Evolutionary conservation across 1,139 yeast genomes (phyloP).

Genomic region (Yamadazyma diospyri): DNA sequence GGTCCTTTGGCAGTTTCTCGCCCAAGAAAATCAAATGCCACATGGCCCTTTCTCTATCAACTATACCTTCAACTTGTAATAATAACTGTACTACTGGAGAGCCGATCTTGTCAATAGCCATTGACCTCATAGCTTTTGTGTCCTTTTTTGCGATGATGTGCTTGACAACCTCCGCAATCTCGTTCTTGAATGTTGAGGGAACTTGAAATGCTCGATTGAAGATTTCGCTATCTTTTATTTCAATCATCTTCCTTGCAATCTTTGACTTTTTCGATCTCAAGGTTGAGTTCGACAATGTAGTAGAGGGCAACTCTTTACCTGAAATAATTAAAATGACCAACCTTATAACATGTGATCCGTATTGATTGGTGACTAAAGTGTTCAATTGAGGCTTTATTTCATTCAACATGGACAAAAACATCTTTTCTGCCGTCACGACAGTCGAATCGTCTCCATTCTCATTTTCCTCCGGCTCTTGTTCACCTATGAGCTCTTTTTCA

Average conservation of each 20-base stretch:
- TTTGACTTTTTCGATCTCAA: constrained; percentile 83
- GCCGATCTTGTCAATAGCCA: constrained; percentile 75
- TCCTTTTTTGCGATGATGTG: constrained; percentile 40
- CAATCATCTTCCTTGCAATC: constrained; percentile 90
- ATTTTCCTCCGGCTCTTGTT: constrained; percentile 33
- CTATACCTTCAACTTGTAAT: constrained; percentile 77
- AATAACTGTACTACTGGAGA: constrained; percentile 85
- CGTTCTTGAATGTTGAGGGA: constrained; percentile 68
- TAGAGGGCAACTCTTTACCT: constrained; percentile 78
- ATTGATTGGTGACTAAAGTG: constrained; percentile 67
- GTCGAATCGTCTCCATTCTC: constrained; percentile 22
- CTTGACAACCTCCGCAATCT: constrained; percentile 46
- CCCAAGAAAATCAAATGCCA: constrained; percentile 55
- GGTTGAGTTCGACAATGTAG: constrained; percentile 68
- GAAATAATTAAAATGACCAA: constrained; percentile 66
- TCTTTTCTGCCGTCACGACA: constrained; percentile 51
- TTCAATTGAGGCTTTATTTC: constrained; percentile 62
- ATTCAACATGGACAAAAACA: constrained; percentile 60
- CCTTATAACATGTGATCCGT: constrained; percentile 86
- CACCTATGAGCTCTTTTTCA: constrained; percentile 57
- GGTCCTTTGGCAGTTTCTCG: constrained; percentile 46
- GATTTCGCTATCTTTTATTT: constrained; percentile 72
- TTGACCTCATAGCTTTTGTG: constrained; percentile 54
- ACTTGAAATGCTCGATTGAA: constrained; percentile 65
- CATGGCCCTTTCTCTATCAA: constrained; percentile 63